Base-by-base conservation (phyloP, 306 rosid species). In the Medicago lupulina region DNA sequence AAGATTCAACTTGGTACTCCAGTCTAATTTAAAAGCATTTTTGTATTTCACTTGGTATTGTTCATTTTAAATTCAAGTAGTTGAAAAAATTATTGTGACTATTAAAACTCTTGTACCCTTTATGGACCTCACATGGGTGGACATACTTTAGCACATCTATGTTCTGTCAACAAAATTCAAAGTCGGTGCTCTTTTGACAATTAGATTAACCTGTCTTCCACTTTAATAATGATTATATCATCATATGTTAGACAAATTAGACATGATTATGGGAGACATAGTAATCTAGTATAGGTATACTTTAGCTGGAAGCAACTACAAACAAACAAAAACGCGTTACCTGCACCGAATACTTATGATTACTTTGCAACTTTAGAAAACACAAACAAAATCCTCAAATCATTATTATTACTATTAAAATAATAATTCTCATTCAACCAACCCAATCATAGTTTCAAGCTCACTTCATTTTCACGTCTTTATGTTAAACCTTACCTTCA, bases 311-410 rank as follows among this genome's bases (percentile, higher is more conserved):
- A 72, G 79, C 73, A 74, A 71, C 57, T 15, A 59, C 43, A 5
- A 17, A 78, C 80, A 54, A 82, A 70, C 77, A 81, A 4, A 82
- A 89, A 82, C 90, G 90, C 92, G 87, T 84, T 60, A 71, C 19
- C 49, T 64, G 65, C 69, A 80, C 86, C 84, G 49, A 85, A 67
- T 36, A 19, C 16, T 8, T 71, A 70, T 53, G 25, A 59, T 75
- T 39, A 36, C 65, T 75, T 65, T 40, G 49, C 68, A 59, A 23
- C 67, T 60, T 73, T 43, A 44, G n/a, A 31, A 21, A 55, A 50
- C 53, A 46, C 8, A 46, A 61, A 23, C 59, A 80, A 39, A 62
- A 59, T 36, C 11, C 14, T n/a, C 55, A 73, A 28, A 17, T 55
- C 23, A n/a, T 50, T 41, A 39, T 39, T 72, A 51, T 1, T 28